Evolutionary conservation across 1,284 basidiomycete genomes (phyloP).

Genomic region (Cryptococcus sp.): DNA sequence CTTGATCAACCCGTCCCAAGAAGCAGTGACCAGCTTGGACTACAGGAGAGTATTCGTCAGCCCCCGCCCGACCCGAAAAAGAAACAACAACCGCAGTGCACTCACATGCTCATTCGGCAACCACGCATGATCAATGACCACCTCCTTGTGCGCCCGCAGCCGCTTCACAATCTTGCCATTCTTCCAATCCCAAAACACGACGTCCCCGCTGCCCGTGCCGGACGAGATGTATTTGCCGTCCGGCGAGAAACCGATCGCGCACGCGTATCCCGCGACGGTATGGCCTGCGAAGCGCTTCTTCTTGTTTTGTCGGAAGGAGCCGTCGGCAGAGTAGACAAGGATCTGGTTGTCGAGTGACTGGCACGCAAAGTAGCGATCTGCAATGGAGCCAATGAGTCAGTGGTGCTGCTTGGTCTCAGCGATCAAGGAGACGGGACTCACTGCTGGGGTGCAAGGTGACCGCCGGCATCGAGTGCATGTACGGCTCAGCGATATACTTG

Average conservation of each 20-base stretch:
- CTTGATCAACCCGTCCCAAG: conserved; percentile 96
- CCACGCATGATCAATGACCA: conserved; percentile 96
- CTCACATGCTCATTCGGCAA: conserved; percentile 92
- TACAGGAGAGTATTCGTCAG: conserved; percentile 40
- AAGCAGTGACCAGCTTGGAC: conserved; percentile 93
- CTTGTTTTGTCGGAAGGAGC: conserved; percentile 91
- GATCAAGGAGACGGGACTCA: conserved; percentile 54
- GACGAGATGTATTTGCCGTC: conserved; percentile 95
- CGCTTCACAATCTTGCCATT: conserved; percentile 89
- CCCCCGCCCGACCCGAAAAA: not conserved
- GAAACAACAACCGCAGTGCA: conserved; percentile 25
- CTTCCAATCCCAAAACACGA: conserved; percentile 99
- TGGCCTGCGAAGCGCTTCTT: conserved; percentile 98
- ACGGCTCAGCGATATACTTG: conserved; percentile 98
- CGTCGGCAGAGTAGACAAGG: conserved; percentile 89
- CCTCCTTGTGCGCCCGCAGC: conserved; percentile 84
- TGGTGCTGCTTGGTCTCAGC: conserved; percentile 7
- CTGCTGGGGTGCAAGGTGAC: conserved; percentile 91
- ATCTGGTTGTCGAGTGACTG: conserved; percentile 99
- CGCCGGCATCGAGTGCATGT: conserved; percentile 99
- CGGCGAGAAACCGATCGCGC: conserved; percentile 92
- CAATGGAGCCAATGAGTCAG: conserved; percentile 9
- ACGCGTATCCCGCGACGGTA: conserved; percentile 93
- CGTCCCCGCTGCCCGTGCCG: conserved; percentile 88
- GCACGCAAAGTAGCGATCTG: conserved; percentile 93